Evolutionary conservation across 2,329 filamentous ascomycete genomes (phyloP).

Genomic region (Chaetomium globosum): DNA sequence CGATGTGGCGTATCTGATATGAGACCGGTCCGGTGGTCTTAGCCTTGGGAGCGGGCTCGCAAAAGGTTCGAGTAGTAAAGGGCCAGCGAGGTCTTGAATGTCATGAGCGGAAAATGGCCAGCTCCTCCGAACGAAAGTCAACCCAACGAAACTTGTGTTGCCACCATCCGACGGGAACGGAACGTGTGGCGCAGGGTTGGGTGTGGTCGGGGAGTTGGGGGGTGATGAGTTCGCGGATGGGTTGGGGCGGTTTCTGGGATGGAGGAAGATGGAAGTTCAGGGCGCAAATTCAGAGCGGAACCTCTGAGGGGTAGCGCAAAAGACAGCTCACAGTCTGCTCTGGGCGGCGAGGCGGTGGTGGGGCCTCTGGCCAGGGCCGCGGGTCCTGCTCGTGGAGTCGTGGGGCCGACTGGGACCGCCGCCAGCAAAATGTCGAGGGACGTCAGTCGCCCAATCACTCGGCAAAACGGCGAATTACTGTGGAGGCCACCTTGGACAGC

Average conservation of each 20-base stretch:
- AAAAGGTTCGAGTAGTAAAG: conserved; percentile 16
- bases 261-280: conserved; percentile 14
- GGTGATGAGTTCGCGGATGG: conserved; percentile 17
- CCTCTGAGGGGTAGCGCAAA: conserved; percentile 28
- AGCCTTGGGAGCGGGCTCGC: conserved; percentile 13
- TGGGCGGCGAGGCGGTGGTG: conserved; percentile 26
- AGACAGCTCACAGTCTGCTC: conserved; percentile 17
- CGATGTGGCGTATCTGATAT: conserved; percentile 6
- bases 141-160: conserved; percentile 20
- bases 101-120: conserved; percentile 19
- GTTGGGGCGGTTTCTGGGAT: conserved; percentile 22
- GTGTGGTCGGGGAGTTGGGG: conserved; percentile 9
- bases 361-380: conserved; percentile 23
- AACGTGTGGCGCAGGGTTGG: conserved; percentile 24
- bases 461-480: conserved; percentile 11
- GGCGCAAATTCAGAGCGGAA: conserved; percentile 23
- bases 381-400: conserved; percentile 30
- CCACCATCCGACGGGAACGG: conserved; percentile 28
- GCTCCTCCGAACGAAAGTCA: conserved; percentile 27
- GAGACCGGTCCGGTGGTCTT: conserved; percentile 11
- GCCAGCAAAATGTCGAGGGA: conserved; percentile 17
- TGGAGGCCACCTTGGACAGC: neutral
- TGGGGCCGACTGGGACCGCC: conserved; percentile 23
- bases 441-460: conserved; percentile 27
- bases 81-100: conserved; percentile 18